Base-by-base conservation (phyloP, 371 early-diverging fungal species). In the Mortierella sp. region DNA sequence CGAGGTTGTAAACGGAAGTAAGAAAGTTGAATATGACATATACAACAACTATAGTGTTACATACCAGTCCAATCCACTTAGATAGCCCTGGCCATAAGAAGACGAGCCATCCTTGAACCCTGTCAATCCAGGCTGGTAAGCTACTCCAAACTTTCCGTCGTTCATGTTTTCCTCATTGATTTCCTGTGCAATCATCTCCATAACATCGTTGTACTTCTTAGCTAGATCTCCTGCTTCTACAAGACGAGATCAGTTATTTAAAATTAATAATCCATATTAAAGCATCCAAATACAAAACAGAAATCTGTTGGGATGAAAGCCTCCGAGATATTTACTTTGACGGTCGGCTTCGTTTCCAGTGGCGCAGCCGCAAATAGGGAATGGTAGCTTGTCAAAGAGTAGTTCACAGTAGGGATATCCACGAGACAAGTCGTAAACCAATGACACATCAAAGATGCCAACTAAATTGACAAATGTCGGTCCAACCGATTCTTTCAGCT, bases 31-130 rank as follows among this genome's bases (percentile, higher is more conserved):
- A 29, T 5, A 26, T 29, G 31, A 26, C 12, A 29, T 2, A 9
- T 19, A 26, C 4, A 31, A 55, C 31, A 2, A 5, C 31, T 35
- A 34, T 32, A 22, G 9, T 35, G 29, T 34, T 40, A 59, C 68
- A 63, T 84, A 88, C 88, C 88, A 93, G 71, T 93, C 92, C 55
- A 89, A 75, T 3, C 89, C 87, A 61, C 90, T 90, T 65, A 91
- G 68, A 75, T 85, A 90, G 12, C 86, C 75, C 68, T 90, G 87
- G 23, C 88, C 85, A 57, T 84, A 89, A 15, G 86, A 80, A 23
- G 85, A 83, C 3, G 89, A 82, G 2, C 75, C 61, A 12, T 71
- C 53, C 43, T 85, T 85, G 65, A 90, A 89, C n/a, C 80, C 70
- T 6, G 85, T 84, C 64, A 93, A 83, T 2, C 87, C 86, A 26